These are phyloP conservation scores for Pleurotus cornucopiae DNA, from an alignment of 768 basidiomycete genomes.

Conservation along the genomic window DNA sequence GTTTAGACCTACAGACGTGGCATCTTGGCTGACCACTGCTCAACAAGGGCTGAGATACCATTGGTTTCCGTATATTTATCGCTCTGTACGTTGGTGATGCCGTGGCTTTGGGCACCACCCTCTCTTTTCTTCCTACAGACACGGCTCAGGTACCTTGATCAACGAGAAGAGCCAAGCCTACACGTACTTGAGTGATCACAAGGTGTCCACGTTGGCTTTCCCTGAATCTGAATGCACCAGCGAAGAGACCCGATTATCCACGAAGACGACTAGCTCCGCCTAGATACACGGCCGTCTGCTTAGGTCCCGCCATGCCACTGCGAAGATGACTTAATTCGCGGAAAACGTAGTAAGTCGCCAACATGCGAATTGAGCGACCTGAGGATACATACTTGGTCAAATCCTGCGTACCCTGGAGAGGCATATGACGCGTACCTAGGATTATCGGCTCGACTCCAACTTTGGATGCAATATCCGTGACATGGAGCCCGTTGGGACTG, in stretches of 20 bases:
- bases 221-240: slow-evolving; percentile 25
- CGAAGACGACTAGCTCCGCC: slow-evolving; percentile 21
- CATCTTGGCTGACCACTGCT: slow-evolving; percentile 11
- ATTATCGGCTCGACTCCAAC: slow-evolving; percentile 17
- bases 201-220: slow-evolving; percentile 14
- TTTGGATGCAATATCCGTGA: slow-evolving; percentile 23
- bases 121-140: slow-evolving; percentile 2
- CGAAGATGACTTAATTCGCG: slow-evolving; percentile 15
- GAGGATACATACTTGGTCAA: too few species aligned
- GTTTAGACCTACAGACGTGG: not conserved
- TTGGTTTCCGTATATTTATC: slow-evolving; percentile 9
- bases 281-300: not conserved
- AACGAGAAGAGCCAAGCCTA: not conserved
- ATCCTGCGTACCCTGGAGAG: too few species aligned
- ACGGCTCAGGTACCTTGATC: not conserved
- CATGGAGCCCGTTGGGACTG: slow-evolving; percentile 24
- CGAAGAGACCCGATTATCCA: slow-evolving; percentile 26
- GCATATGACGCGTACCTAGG: not conserved
- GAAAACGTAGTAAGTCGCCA: slow-evolving; percentile 30
- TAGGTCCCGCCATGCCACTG: too few species aligned
- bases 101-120: not conserved
- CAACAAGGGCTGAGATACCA: slow-evolving; percentile 13
- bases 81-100: slow-evolving; percentile 4
- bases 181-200: slow-evolving; percentile 12
- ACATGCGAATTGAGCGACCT: slow-evolving; percentile 26